A percentile compares a stretch with the other conserved stretches of the same genome.
Conservation (phyloP, 805 yeast species). For the Kuraishia hungarica region DNA sequence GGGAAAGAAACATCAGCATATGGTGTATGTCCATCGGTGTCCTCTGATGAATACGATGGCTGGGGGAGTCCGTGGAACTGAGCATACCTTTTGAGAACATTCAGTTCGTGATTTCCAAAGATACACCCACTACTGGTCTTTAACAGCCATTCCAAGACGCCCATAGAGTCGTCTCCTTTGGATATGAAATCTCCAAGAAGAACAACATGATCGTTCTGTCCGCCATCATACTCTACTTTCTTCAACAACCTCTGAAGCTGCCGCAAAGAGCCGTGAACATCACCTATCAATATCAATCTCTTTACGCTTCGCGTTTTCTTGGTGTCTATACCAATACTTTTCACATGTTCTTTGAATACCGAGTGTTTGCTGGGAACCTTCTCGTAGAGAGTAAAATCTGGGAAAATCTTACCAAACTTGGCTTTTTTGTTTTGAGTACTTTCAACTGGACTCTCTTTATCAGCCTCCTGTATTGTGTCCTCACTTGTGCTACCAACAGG, state of each 20-base stretch:
- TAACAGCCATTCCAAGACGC: constrained; percentile 59
- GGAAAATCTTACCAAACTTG: constrained; percentile 18
- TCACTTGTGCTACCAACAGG: constrained; percentile 4
- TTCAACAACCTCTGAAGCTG: constrained; percentile 46
- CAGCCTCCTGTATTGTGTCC: constrained; percentile 12
- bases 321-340: constrained; percentile 5
- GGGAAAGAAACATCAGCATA: constrained; percentile 12
- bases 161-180: constrained; percentile 73
- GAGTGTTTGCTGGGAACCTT: constrained; percentile 9
- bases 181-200: constrained; percentile 79
- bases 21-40: not conserved
- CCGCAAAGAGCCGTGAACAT: constrained; percentile 72
- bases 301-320: constrained; percentile 15
- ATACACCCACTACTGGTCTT: constrained; percentile 59
- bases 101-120: constrained; percentile 84
- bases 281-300: constrained; percentile 71
- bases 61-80: constrained; percentile 40
- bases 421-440: constrained; percentile 9
- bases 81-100: constrained; percentile 57
- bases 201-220: constrained; percentile 46
- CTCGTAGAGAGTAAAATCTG: constrained; percentile 14
- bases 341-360: constrained; percentile 13
- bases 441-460: constrained; percentile 5
- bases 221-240: constrained; percentile 35
- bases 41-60: not conserved